Base-by-base conservation (phyloP, 768 basidiomycete genomes). In the Amanita fuliginea region DNA sequence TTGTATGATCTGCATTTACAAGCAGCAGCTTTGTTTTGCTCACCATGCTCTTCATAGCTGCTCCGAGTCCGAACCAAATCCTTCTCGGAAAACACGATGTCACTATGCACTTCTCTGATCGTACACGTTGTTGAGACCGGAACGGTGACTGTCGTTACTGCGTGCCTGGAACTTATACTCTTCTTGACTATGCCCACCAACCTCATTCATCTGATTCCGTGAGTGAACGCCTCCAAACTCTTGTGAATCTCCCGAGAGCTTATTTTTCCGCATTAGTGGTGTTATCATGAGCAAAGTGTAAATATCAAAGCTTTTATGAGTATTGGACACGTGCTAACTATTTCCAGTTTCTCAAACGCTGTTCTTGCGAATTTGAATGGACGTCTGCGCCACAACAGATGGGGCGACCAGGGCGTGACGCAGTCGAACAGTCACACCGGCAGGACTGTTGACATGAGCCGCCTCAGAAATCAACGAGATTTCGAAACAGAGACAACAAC, bases 301-400 rank as follows among this genome's bases (percentile, higher is more conserved):
- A 46, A 22, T 36, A 36, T 40, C 37, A 18, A 16, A 13, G 6
- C 19, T 32, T 28, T 3, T 14, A 4, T 32, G 11, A 32, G 0
- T 24, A 37, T 24, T 9, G 21, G 6, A 21, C 46, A 21, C 34
- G 16, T 19, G 35, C 46, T 37, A 6, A 47, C 3, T 16, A 10
- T 39, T 14, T 6, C 19, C 33, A 42, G 40, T n/a, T 50, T 44
- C 32, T 43, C 49, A 3, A 51, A 51, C 18, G 49, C 40, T 32
- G 37, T 51, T n/a, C 26, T 51, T 32, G 49, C 49, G 14, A 43
- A 42, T 18, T 26, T 51, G 42, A 51, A 51, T 14, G 49, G 49
- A 10, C 49, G 49, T 34, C 32, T 40, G 16, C 47, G 47, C 18
- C 47, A 48, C 39, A 48, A 33, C n/a, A 40, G 24, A 28, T 48